Conservation (phyloP, 208 protist genomes). For the Acanthamoeba castellanii region DNA sequence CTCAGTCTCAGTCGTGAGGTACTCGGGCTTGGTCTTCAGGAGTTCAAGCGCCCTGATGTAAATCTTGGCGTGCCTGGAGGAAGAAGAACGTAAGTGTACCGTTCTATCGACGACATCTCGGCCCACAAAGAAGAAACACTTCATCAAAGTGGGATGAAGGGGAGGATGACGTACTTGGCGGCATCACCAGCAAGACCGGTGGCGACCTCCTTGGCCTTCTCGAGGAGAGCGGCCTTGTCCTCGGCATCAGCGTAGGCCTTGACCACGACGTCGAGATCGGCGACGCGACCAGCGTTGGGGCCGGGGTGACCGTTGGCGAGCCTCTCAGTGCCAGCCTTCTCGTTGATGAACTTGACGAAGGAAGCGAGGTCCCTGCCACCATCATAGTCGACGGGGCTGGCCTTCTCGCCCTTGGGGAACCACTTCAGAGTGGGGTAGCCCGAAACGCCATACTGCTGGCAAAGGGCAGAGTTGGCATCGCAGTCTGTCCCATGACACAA, state of each 20-base stretch:
- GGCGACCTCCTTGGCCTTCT: slow-evolving; percentile 66
- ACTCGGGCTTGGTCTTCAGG: slow-evolving; percentile 70
- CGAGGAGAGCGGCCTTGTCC: slow-evolving; percentile 67
- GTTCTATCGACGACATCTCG: too few relatives aligned
- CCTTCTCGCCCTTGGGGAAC: slow-evolving; percentile 1
- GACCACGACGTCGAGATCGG: slow-evolving; percentile 71
- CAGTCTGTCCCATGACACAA: slow-evolving; percentile 22
- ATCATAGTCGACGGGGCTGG: background rate
- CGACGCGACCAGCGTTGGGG: slow-evolving; percentile 74
- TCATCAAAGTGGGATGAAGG: slow-evolving; percentile 33
- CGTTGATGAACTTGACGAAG: slow-evolving; percentile 76
- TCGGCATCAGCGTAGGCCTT: slow-evolving; percentile 61
- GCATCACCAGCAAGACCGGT: background rate
- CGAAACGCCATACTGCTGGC: background rate
- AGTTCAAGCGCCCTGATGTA: slow-evolving; percentile 45
- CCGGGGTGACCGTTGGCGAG: slow-evolving; percentile 61
- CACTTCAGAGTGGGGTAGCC: slow-evolving; percentile 52
- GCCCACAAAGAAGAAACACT: too few relatives aligned
- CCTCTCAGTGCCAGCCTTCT: slow-evolving; percentile 54
- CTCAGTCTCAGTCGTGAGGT: slow-evolving; percentile 64
- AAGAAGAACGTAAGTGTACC: background rate
- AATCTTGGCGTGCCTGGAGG: background rate
- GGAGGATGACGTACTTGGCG: slow-evolving; percentile 54
- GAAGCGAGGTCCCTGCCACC: background rate
- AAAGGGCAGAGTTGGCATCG: slow-evolving; percentile 71